A percentile compares a stretch with the other conserved stretches of the same genome.
phyloP scores from a whole-genome alignment of 257 asterid genomes.

The Solanum pennellii region DNA sequence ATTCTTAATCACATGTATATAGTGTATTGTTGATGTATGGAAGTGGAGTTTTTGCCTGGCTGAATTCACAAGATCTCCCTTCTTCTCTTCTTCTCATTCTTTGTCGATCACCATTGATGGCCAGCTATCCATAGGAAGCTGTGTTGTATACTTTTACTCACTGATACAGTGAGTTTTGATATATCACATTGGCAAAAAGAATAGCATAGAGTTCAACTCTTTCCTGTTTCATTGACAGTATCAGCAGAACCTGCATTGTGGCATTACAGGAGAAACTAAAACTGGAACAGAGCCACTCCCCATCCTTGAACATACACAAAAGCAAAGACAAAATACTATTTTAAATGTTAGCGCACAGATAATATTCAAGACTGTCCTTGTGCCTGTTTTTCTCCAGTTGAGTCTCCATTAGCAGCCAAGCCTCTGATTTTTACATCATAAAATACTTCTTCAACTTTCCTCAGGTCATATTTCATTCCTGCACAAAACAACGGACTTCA shows the following conservation, averaged over 20 bases:
- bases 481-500: background rate
- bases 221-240: background rate
- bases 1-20: no score
- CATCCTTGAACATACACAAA: background rate
- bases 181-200: background rate
- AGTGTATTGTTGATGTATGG: no score
- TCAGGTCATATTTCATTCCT: conserved; percentile 97
- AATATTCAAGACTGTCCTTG: conserved; percentile 15
- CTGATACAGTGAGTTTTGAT: no score
- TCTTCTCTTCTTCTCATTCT: no score
- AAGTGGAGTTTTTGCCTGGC: no score
- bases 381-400: conserved; percentile 23
- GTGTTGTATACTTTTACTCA: no score
- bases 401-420: conserved; percentile 27
- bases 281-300: background rate
- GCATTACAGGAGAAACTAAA: background rate
- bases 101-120: no score
- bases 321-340: background rate
- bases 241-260: background rate
- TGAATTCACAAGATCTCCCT: no score
- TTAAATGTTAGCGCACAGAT: background rate
- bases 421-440: conserved; percentile 94
- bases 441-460: conserved; percentile 82
- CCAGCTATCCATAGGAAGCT: no score
- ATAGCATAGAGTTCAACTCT: background rate